A percentile compares a stretch with the other conserved stretches of the same genome.
phyloP scores from a whole-genome alignment of 805 yeast species.

The Lipomyces lipofer region DNA sequence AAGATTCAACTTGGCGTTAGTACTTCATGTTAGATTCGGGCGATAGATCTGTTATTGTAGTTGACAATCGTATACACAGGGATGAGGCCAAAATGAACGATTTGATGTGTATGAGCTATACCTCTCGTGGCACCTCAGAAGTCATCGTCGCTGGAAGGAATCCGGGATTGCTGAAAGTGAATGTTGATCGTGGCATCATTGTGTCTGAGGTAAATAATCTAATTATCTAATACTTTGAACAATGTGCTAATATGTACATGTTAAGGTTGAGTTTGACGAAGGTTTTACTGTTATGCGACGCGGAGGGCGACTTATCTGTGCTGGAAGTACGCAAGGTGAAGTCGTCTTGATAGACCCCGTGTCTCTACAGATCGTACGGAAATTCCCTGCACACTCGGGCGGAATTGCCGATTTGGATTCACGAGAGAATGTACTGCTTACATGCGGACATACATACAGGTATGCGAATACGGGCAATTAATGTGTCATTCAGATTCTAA shows the following conservation, averaged over 20 bases:
- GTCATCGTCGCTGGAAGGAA: constrained; percentile 40
- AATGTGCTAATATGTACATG: constrained; percentile 8
- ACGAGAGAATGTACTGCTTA: constrained; percentile 50
- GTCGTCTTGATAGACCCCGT: constrained; percentile 42
- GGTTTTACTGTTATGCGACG: constrained; percentile 38
- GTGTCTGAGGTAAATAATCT: constrained; percentile 34
- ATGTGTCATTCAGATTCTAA: constrained; percentile 1
- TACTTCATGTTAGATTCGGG: no score
- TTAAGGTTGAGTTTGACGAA: constrained; percentile 19
- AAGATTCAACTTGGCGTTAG: constrained; percentile 36
- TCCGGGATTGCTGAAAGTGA: constrained; percentile 38
- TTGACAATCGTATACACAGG: no score
- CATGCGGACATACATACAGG: constrained; percentile 70
- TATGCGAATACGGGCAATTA: background rate
- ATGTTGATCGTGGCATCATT: constrained; percentile 42
- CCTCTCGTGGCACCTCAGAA: constrained; percentile 37
- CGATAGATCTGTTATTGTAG: background rate
- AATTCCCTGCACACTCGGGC: constrained; percentile 42
- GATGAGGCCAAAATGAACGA: constrained; percentile 25
- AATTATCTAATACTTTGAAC: constrained; percentile 11
- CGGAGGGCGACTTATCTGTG: constrained; percentile 38
- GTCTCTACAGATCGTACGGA: constrained; percentile 37
- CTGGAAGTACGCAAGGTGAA: constrained; percentile 41
- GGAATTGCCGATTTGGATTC: constrained; percentile 44
- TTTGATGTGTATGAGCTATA: constrained; percentile 35